These are phyloP conservation scores for Mycosarcoma mackinlayi DNA, from an alignment of 1,284 basidiomycete species.

Conservation along the genomic window DNA sequence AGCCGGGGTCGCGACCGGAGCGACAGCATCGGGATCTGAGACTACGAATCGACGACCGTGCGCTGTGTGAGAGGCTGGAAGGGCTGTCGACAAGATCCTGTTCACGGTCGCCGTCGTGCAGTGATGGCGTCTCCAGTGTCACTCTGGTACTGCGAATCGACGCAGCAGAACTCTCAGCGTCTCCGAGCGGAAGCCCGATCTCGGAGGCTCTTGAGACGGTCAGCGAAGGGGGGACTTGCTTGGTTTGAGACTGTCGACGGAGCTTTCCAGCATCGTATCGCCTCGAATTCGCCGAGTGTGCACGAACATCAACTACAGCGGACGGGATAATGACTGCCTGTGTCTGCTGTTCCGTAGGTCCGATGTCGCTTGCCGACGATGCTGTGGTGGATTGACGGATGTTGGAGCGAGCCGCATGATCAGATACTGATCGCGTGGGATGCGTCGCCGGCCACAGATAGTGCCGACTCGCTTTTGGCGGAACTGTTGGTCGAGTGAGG, in stretches of 20 bases:
- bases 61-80: constrained; percentile 29
- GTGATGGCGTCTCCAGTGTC: constrained; percentile 10
- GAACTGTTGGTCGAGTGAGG: constrained; percentile 26
- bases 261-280: constrained; percentile 1
- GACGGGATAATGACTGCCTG: neutral
- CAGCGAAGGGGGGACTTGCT: constrained; percentile 15
- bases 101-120: constrained; percentile 11
- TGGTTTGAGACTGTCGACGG: neutral
- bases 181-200: neutral
- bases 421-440: constrained; percentile 26
- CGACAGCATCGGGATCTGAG: constrained; percentile 19
- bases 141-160: neutral
- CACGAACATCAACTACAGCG: neutral
- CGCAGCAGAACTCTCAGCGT: too few relatives aligned
- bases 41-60: constrained; percentile 28
- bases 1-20: neutral
- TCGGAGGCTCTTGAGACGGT: constrained; percentile 42
- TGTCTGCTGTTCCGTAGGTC: neutral
- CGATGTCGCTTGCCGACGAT: neutral
- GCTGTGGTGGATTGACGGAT: neutral
- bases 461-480: constrained; percentile 13
- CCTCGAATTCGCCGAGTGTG: constrained; percentile 5
- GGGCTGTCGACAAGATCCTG: constrained; percentile 37
- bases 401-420: constrained; percentile 9
- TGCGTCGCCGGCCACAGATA: constrained; percentile 4